A percentile compares a stretch with the other conserved stretches of the same genome.
Conservation (phyloP, 2,329 filamentous ascomycete genomes). For the Acephala macrosclerotiorum region DNA sequence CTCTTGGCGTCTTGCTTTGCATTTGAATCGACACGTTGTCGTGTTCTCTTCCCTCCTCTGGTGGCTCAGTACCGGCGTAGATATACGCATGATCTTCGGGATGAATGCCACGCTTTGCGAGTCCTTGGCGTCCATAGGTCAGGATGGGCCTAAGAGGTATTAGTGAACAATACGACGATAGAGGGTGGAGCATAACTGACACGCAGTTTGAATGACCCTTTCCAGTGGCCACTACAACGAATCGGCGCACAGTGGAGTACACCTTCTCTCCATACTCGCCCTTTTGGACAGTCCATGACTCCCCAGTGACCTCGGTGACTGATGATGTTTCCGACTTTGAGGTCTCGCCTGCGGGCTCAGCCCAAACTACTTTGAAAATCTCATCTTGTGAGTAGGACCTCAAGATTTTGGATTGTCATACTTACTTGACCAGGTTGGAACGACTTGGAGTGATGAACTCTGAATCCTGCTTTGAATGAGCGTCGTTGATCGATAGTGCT, state of each 20-base stretch:
- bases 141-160: background rate
- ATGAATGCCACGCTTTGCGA: background rate
- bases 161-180: background rate
- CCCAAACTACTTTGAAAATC: background rate
- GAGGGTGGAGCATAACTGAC: background rate
- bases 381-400: background rate
- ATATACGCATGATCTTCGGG: slow-evolving; percentile 1
- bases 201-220: background rate
- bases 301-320: background rate
- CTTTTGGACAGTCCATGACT: background rate
- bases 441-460: background rate
- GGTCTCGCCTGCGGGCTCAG: background rate
- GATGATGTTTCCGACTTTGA: background rate
- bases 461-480: background rate
- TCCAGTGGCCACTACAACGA: background rate
- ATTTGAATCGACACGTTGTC: background rate
- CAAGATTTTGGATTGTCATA: background rate
- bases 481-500: too few species aligned
- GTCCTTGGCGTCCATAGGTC: background rate
- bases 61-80: background rate
- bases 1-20: background rate
- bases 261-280: background rate
- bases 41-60: background rate
- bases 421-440: background rate
- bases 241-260: background rate